Conservation (phyloP, 1,139 yeast species). For the Lodderomyces elongisporus region DNA sequence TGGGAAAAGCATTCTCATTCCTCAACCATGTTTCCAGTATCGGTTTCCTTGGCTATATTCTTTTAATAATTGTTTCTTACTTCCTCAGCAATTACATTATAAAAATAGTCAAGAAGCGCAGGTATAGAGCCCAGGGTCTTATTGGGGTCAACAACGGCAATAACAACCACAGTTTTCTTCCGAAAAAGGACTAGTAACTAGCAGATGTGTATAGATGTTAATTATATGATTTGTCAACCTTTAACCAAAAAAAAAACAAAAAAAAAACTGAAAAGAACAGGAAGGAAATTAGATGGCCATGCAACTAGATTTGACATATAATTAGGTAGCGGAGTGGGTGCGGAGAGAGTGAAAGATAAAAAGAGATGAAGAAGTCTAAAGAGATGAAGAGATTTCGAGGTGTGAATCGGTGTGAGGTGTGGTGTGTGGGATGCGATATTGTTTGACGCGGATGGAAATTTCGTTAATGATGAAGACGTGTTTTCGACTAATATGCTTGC, state of each 20-base stretch:
- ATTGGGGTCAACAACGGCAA: constrained; percentile 13
- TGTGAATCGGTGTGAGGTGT: too few species aligned
- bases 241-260: background rate
- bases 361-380: too few species aligned
- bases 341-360: too few species aligned
- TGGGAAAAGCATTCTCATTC: constrained; percentile 28
- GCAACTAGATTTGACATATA: too few species aligned
- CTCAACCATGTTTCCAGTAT: constrained; percentile 42
- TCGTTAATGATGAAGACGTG: too few species aligned
- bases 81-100: constrained; percentile 6
- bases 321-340: too few species aligned
- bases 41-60: constrained; percentile 43
- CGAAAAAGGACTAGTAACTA: constrained; percentile 23
- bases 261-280: background rate
- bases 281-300: too few species aligned
- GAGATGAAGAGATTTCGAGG: too few species aligned
- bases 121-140: constrained; percentile 15
- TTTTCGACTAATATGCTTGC: too few species aligned
- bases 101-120: constrained; percentile 7
- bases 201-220: background rate
- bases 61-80: constrained; percentile 15
- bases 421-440: too few species aligned
- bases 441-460: too few species aligned
- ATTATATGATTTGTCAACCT: too few species aligned
- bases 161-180: constrained; percentile 9